These are phyloP conservation scores for Neurospora pannonica DNA, from an alignment of 495 filamentous ascomycete species.

Conservation along the genomic window DNA sequence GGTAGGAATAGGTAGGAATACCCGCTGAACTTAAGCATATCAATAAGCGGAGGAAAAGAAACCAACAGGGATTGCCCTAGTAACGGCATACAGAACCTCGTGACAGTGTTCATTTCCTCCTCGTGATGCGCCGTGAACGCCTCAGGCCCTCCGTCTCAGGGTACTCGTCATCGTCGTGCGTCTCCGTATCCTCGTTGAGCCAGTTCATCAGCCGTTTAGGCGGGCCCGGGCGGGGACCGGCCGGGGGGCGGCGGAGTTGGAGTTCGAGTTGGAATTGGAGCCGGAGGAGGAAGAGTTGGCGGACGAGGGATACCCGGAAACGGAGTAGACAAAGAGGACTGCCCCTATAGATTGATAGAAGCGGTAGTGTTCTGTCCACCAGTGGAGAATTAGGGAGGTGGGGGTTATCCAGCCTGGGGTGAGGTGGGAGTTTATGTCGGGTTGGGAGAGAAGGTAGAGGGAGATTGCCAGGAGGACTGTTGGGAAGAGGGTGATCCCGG, in stretches of 20 bases:
- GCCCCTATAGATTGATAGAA: conserved; percentile 34
- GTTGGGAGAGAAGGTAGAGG: conserved; percentile 34
- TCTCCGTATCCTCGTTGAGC: too few species aligned
- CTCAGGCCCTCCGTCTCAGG: too few species aligned
- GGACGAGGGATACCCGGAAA: conserved; percentile 14
- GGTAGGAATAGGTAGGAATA: background rate
- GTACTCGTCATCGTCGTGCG: too few species aligned
- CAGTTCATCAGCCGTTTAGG: too few species aligned
- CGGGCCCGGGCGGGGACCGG: too few species aligned
- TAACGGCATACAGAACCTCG: too few species aligned
- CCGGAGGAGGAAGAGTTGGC: too few species aligned
- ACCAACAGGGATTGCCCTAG: background rate
- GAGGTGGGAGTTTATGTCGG: conserved; percentile 25
- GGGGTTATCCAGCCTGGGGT: conserved; percentile 33
- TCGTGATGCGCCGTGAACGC: too few species aligned
- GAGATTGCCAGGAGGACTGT: background rate
- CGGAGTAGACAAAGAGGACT: conserved; percentile 29
- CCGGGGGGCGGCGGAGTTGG: too few species aligned
- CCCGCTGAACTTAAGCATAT: background rate
- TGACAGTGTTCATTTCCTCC: too few species aligned
- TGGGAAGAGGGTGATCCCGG: background rate
- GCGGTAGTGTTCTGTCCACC: conserved; percentile 33
- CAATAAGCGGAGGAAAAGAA: background rate
- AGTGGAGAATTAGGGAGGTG: conserved; percentile 26
- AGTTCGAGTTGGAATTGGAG: too few species aligned